These are phyloP conservation scores for Brasilioporus rufonigricans DNA, from an alignment of 768 basidiomycete species.

Conservation along the genomic window DNA sequence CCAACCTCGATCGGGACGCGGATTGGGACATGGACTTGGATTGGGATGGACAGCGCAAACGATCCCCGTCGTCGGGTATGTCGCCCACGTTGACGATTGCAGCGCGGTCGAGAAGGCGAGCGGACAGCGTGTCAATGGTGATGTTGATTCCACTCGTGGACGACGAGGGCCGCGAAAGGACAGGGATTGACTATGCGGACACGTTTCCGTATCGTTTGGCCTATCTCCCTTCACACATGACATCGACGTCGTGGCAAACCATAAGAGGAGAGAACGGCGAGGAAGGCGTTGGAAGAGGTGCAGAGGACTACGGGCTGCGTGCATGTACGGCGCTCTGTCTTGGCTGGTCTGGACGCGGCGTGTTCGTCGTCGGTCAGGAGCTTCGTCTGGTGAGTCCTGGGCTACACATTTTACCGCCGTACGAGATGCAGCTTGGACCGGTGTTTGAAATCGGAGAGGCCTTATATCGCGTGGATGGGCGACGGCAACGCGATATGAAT, in stretches of 20 bases:
- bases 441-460: conserved; percentile 24
- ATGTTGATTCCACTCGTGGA: conserved; percentile 26
- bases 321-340: conserved; percentile 21
- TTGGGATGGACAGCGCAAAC: neutral
- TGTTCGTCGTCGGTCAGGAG: conserved; percentile 25
- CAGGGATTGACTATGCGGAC: neutral
- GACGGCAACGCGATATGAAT: neutral
- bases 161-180: neutral
- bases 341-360: conserved; percentile 29
- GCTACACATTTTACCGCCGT: conserved; percentile 25
- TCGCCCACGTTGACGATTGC: conserved; percentile 25
- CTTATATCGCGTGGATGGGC: conserved; percentile 15
- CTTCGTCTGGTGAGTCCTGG: conserved; percentile 24
- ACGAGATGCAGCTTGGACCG: conserved; percentile 30
- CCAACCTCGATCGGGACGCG: neutral
- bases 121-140: conserved; percentile 16
- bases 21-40: neutral
- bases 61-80: neutral
- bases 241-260: neutral
- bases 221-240: conserved; percentile 8
- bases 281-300: neutral
- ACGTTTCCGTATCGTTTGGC: conserved; percentile 23
- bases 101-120: conserved; percentile 16
- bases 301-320: neutral
- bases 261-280: neutral